Base-by-base conservation (phyloP, 768 basidiomycete species). In the Krasilnikovozyma curviuscula region DNA sequence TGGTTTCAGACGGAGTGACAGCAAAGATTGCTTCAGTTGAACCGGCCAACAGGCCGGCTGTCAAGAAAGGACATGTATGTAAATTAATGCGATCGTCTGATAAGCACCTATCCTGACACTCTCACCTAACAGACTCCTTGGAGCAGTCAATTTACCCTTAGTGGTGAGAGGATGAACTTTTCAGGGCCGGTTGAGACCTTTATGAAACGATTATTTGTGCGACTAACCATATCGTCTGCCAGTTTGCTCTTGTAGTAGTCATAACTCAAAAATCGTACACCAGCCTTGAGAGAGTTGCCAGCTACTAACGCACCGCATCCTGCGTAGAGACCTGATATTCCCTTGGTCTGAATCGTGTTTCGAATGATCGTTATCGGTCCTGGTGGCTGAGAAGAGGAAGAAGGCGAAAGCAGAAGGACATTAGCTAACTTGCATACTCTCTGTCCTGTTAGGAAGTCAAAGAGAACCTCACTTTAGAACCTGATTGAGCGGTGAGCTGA, bases 1-100 rank as follows among this genome's bases (percentile, higher is more conserved):
- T 93, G 0, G 91, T 97, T 64, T 98, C 91, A 12, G 84, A 88
- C 3, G 91, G 91, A 0, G 91, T 97, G 3, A 98, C 91, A 2
- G 91, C 91, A 48, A 95, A 75, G 19, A 95, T 62, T 1, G 91
- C 85, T 64, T 97, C 91, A 58, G 70, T 79, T 76, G 86, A 75
- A 3, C 91, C 91, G 2, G 91, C 91, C 44, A 65, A 69, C 6
- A 71, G 57, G 29, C 70, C 70, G 23, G 70, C 68, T 66, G 56
- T n/a, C 13, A 5, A 35, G 18, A 18, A 25, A 27, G 14, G 23
- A 18, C 12, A 14, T 16, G 30, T 8, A 23, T 16, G 30, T 24
- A 19, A 6, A n/a, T 21, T 7, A 33, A n/a, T 6, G 49, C 6
- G 27, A 28, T 21, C 29, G 31, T 38, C 18, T 29, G 18, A 43